A percentile compares a stretch with the other conserved stretches of the same genome.
Conservation (phyloP, 805 yeast genomes). For the Candida boidinii region DNA sequence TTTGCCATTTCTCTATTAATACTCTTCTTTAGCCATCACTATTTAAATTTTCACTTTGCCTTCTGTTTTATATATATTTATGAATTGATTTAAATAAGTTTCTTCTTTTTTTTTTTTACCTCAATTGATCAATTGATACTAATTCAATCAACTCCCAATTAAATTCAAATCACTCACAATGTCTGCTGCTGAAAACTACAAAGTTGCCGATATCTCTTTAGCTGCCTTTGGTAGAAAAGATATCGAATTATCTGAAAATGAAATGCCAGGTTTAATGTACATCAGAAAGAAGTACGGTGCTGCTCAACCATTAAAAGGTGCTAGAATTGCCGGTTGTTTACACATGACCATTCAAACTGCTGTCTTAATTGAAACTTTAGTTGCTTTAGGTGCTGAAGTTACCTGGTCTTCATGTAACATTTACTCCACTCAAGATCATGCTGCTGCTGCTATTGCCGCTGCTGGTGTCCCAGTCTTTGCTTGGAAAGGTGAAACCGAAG, state of each 20-base stretch:
- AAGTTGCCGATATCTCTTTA: constrained; percentile 95
- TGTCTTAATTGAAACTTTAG: constrained; percentile 93
- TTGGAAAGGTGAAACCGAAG: constrained; percentile 99
- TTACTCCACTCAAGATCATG: constrained; percentile 99
- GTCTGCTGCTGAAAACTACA: constrained; percentile 68
- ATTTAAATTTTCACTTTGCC: too few species aligned
- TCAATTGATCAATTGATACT: neutral
- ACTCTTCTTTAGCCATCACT: too few species aligned
- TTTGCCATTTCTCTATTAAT: too few species aligned
- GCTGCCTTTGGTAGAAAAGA: constrained; percentile 99
- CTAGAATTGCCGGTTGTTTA: constrained; percentile 97
- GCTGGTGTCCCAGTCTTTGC: constrained; percentile 97
- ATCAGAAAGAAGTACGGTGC: constrained; percentile 89
- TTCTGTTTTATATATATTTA: neutral
- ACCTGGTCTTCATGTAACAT: constrained; percentile 99
- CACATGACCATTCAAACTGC: constrained; percentile 99
- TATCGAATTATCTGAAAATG: constrained; percentile 97
- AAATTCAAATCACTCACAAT: constrained; percentile 18
- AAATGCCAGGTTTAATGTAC: constrained; percentile 99
- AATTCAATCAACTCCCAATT: neutral
- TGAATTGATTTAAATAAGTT: neutral
- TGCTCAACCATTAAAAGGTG: constrained; percentile 94
- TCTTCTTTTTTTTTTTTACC: neutral
- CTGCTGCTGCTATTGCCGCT: constrained; percentile 99
- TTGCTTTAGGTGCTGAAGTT: constrained; percentile 97